Conservation (phyloP, 2,329 filamentous ascomycete genomes). For the Calonectria fujianensis region DNA sequence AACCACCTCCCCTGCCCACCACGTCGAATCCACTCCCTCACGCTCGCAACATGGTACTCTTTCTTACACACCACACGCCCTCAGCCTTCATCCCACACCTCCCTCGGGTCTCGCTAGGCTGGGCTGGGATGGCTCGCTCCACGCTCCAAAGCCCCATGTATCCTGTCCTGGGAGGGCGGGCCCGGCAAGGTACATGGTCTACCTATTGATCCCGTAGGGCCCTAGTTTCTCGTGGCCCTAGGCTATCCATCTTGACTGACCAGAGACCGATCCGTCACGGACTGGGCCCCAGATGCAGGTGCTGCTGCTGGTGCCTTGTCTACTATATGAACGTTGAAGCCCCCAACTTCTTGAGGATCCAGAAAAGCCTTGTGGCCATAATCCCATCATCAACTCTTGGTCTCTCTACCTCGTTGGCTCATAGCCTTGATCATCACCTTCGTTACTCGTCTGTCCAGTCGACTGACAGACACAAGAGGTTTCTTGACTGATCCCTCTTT, state of each 20-base stretch:
- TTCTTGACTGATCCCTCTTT: conserved; percentile 32
- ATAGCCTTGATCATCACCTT: conserved; percentile 37
- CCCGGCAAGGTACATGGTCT: conserved; percentile 35
- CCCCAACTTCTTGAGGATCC: conserved; percentile 48
- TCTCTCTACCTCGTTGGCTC: conserved; percentile 24
- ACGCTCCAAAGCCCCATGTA: conserved; percentile 43
- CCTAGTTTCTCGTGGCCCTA: conserved; percentile 44
- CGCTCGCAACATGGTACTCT: conserved; percentile 24
- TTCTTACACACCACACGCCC: conserved; percentile 36
- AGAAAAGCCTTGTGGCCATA: conserved; percentile 48
- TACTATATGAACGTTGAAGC: conserved; percentile 56
- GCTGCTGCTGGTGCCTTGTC: conserved; percentile 52
- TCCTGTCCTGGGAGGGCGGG: conserved; percentile 47
- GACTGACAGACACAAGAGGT: conserved; percentile 25
- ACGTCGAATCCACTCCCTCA: conserved; percentile 22
- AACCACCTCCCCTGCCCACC: conserved; percentile 21
- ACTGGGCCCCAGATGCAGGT: conserved; percentile 54
- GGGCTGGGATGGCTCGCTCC: conserved; percentile 39
- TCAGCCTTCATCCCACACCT: conserved; percentile 36
- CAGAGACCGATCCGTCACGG: conserved; percentile 51
- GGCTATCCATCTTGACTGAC: conserved; percentile 46
- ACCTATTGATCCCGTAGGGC: conserved; percentile 44
- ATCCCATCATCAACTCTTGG: conserved; percentile 30
- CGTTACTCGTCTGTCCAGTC: conserved; percentile 31
- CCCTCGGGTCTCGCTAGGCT: conserved; percentile 39